Percentiles rank a stretch among this genome's conserved stretches.
These are phyloP conservation scores for Malassezia caprae DNA, from an alignment of 1,284 basidiomycete genomes.

Conservation along the genomic window DNA sequence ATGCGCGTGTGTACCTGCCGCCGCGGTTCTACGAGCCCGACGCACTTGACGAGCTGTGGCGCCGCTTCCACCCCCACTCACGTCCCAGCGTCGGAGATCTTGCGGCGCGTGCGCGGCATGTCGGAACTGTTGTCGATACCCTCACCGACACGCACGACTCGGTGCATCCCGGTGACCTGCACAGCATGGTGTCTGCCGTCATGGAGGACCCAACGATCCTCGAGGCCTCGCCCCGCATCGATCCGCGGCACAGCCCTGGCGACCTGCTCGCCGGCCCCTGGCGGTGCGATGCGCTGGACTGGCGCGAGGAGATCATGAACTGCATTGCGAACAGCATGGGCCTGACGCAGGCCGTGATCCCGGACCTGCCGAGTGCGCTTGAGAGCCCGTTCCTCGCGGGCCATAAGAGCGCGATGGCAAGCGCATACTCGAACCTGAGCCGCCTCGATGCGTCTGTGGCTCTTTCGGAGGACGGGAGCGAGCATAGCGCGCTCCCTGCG, in stretches of 20 bases:
- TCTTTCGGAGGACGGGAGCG: constrained; percentile 29
- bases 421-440: constrained; percentile 77
- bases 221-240: background rate
- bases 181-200: constrained; percentile 49
- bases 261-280: background rate
- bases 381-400: constrained; percentile 33
- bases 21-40: constrained; percentile 84
- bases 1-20: constrained; percentile 88
- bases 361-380: constrained; percentile 26
- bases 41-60: constrained; percentile 75
- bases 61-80: constrained; percentile 56
- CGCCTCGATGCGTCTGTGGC: constrained; percentile 51
- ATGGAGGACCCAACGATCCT: constrained; percentile 2
- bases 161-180: constrained; percentile 52
- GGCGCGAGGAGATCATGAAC: constrained; percentile 87
- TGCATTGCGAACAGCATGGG: constrained; percentile 97
- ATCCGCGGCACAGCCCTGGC: background rate
- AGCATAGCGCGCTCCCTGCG: constrained; percentile 12
- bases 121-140: background rate
- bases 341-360: constrained; percentile 68
- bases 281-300: constrained; percentile 52
- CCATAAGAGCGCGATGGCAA: constrained; percentile 53
- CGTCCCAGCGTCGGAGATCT: background rate
- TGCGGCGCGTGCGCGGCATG: background rate
- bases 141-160: constrained; percentile 20